Percentiles rank a stretch among this genome's conserved stretches.
Conservation (phyloP, 2,329 filamentous ascomycete species). For the Phaeosphaeriaceae sp. region DNA sequence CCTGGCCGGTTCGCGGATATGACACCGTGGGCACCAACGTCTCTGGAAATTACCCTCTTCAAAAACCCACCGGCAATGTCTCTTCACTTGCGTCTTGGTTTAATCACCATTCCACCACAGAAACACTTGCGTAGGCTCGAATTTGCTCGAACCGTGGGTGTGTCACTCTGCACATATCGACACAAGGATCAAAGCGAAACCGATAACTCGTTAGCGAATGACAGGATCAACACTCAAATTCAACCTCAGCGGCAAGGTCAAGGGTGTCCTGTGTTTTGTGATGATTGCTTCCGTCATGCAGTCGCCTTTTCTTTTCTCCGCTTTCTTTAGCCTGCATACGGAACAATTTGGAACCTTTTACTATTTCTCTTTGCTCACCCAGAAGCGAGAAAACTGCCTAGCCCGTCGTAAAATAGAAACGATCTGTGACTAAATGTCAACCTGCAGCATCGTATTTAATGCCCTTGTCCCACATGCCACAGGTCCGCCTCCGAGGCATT, state of each 20-base stretch:
- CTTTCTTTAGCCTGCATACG: not conserved
- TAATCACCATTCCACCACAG: too few relatives aligned
- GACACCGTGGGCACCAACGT: not conserved
- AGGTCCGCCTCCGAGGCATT: conserved; percentile 13
- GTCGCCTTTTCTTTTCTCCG: not conserved
- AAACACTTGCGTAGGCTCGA: too few relatives aligned
- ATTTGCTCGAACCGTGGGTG: too few relatives aligned
- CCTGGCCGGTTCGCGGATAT: not conserved
- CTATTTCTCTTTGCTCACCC: not conserved
- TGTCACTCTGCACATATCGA: conserved; percentile 5
- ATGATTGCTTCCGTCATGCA: conserved; percentile 1
- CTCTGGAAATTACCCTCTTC: not conserved
- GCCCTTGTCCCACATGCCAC: conserved; percentile 21
- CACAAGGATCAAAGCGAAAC: conserved; percentile 17
- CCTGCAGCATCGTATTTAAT: conserved; percentile 10
- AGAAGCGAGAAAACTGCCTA: conserved; percentile 5
- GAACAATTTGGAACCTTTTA: conserved; percentile 7
- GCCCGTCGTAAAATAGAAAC: conserved; percentile 4
- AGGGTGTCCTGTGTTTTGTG: conserved; percentile 1
- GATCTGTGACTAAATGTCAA: conserved; percentile 7
- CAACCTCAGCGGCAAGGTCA: conserved; percentile 11
- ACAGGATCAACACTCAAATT: conserved; percentile 15
- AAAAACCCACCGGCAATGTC: too few relatives aligned
- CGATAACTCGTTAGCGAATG: conserved; percentile 8
- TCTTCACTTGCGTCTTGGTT: too few relatives aligned